Base-by-base conservation (phyloP, 2,329 filamentous ascomycete genomes). In the Monilinia polystroma region DNA sequence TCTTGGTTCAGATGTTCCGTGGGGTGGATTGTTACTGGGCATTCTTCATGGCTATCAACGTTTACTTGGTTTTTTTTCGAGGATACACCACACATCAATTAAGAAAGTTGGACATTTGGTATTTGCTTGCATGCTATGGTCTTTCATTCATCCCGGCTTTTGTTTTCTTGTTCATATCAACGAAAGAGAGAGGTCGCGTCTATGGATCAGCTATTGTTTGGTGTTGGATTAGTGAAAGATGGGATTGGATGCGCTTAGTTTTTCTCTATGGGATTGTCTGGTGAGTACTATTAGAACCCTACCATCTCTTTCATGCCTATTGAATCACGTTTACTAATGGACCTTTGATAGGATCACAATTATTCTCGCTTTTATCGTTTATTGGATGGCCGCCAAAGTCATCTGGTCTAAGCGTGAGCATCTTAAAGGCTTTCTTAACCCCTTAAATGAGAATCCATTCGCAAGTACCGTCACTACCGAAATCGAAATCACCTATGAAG, bases 1-100 rank as follows among this genome's bases (percentile, higher is more conserved):
- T 92, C 70, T 77, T 94, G n/a, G 90, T 95, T 69, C 91, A 94
- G 75, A 91, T 91, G 91, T 85, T 84, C 71, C 80, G 82, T 76
- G 80, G 79, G 23, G 81, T 81, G 20, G 82, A 84, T 74, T 79
- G 80, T 11, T 70, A 83, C 38, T 85, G 81, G 83, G 82, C 82
- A 0, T 80, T 86, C 66, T 82, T 81, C 65, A 87, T 87, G 84
- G 83, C 85, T 3, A 78, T 80, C 66, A 87, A 87, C 72, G 85
- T 87, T 67, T 84, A 85, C 72, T 75, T 87, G 5, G 84, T 84
- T 2, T 84, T 87, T 71, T 85, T 85, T 70, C 77, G 79, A 43
- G 81, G 81, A 60, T 86, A 83, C 71, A 79, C 81, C 56, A 78
- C 82, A 1, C 73, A 78, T 4, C 79, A 82, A 54, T 75, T 87